Base-by-base conservation (phyloP, 352 stramenopile species). In the Phytopythium ostracodes region DNA sequence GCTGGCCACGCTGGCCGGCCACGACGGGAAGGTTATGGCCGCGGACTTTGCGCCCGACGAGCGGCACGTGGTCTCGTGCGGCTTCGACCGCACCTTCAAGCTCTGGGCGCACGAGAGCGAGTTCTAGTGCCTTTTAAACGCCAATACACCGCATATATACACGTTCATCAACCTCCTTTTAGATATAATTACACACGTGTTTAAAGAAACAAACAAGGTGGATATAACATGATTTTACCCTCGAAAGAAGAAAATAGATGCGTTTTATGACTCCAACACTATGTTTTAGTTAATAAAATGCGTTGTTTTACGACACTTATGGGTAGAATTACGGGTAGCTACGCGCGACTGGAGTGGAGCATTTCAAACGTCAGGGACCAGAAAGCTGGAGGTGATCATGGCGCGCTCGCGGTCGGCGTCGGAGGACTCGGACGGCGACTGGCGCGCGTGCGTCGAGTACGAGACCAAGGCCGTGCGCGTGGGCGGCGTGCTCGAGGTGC, bases 11-110 rank as follows among this genome's bases (percentile, higher is more conserved):
- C 76, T 99, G 36, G 75, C 88, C 51, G 96, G 92, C 33, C 96
- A 99, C 71, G 92, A 98, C 64, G 96, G 95, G 53, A 98, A 98
- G 70, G 86, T 98, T 27, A 98, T 98, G 88, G 83, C 88, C 7
- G 84, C 94, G 14, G 95, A 98, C 72, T 86, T 98, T 44, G 78
- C 95, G 27, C 77, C 77, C 12, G 88, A 98, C 58, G 91, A 97
- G 57, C 89, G 77, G 59, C 88, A 96, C 66, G 36, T 97, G 27
- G 90, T 96, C 17, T 96, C 89, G 5, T 96, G 85, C 53, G 89
- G 89, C 9, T 96, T 95, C 52, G 92, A 98, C 54, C 86, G 91
- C 42, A 98, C 92, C 10, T 96, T 97, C 65, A 98, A 98, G 71
- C 80, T 94, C 9, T 98, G 92, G 92, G 89, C 89, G 8, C 88